Conservation (phyloP, 2,329 filamentous ascomycete genomes). For the Aspergillus fructus region DNA sequence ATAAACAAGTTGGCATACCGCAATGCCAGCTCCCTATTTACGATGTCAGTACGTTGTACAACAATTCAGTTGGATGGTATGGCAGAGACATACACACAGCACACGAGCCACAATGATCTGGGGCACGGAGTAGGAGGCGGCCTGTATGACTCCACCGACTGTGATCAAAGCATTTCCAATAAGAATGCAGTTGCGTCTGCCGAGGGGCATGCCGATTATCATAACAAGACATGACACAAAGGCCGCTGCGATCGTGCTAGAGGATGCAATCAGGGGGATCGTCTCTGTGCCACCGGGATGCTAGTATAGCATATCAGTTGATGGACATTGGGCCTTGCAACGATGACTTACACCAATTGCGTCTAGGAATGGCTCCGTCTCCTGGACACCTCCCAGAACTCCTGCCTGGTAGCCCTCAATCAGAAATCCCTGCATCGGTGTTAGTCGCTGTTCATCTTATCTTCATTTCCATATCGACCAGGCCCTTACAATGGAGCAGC, state of each 20-base stretch:
- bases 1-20: background rate
- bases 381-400: slow-evolving; percentile 23
- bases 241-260: slow-evolving; percentile 19
- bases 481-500: background rate
- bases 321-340: background rate
- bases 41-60: background rate
- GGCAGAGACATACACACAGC: slow-evolving; percentile 9
- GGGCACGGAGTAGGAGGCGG: slow-evolving; percentile 26
- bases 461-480: background rate
- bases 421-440: slow-evolving; percentile 17
- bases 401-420: slow-evolving; percentile 30
- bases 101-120: slow-evolving; percentile 32
- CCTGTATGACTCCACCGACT: slow-evolving; percentile 30
- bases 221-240: slow-evolving; percentile 26
- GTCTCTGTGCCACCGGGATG: slow-evolving; percentile 2
- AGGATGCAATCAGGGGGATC: slow-evolving; percentile 24
- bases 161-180: slow-evolving; percentile 28
- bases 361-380: slow-evolving; percentile 18
- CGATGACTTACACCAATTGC: slow-evolving; percentile 16
- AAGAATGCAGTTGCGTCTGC: slow-evolving; percentile 14
- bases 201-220: slow-evolving; percentile 26
- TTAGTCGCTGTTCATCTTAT: background rate
- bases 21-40: background rate
- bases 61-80: background rate
- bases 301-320: background rate